Base-by-base conservation (phyloP, 1,284 basidiomycete genomes). In the Leccinum angustisporum region DNA sequence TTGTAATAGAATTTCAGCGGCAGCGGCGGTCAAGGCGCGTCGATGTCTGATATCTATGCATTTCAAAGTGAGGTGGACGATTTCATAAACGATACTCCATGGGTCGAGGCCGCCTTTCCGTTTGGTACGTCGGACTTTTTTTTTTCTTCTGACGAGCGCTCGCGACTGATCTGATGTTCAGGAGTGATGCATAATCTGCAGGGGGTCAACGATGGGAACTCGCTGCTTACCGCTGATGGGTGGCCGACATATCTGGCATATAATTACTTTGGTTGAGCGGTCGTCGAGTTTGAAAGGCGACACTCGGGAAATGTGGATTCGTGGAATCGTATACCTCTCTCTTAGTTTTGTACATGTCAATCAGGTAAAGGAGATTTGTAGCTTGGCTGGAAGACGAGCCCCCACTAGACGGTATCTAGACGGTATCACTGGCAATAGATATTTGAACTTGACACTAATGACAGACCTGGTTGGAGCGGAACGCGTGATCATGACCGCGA, bases 151-250 rank as follows among this genome's bases (percentile, higher is more conserved):
- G 50, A 61, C 8, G 27, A 34, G 10, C 13, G 53, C 40, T 57
- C 16, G 54, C 67, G 33, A 43, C 31, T 58, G 14, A 60, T 62
- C 7, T 38, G 43, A 36, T 52, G n/a, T 14, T 21, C 58, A 88
- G 88, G 86, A 72, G 78, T 82, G 56, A 86, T 92, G 85, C 71
- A 82, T 62, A 76, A 90, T 70, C 82, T 94, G 83, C 78, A 81
- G 62, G 84, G 85, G 58, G 89, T 92, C 70, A 88, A 91, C 79
- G 67, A 77, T 30, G 72, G 77, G 53, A 90, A 94, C 77, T 78
- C 80, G 56, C 79, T 91, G 58, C 78, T 88, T 76, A 67, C 59
- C 11, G 18, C 60, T 40, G 69, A 76, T 56, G 80, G 79, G 52
- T 38, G 63, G 48, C 85, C 85, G 16, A 88, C 80, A 40, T 71